Base-by-base conservation (phyloP, 805 yeast genomes). In the Suhomyces sp. region DNA sequence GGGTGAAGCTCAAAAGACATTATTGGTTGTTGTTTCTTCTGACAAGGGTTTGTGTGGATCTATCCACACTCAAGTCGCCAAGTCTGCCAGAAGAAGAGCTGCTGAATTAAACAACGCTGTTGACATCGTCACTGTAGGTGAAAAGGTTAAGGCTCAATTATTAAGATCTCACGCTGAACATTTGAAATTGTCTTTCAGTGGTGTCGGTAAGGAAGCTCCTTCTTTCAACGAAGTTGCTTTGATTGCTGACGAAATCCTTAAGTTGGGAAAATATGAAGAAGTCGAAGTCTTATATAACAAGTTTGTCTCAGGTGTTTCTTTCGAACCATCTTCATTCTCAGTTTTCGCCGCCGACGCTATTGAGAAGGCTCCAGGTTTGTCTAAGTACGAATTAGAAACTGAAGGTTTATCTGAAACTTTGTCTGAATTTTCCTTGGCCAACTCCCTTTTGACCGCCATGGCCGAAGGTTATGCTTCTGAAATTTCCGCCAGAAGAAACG, bases 21-120 rank as follows among this genome's bases (percentile, higher is more conserved):
- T 93, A 60, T 68, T 91, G 51, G 74, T 91, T 58, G 96, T 90
- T 40, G 79, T 88, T 46, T 83, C 98, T 31, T 88, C 96, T 42
- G 98, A 93, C 74, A 93, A 93, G 75, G 98, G 98, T 62, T 79
- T 93, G 56, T 93, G 98, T 79, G 98, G 98, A 55, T 90, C 98
- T 31, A 88, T 93, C 60, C 98, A 93, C 74, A 80, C 98, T 35
- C 95, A 87, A 72, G 71, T 91, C 54, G 84, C 96, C 53, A 88
- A 91, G 72, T 79, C 84, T 45, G 84, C 95, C 43, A 87, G 95
- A 72, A 59, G 51, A 46, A 78, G 80, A 69, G 58, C 81, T 39
- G 70, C 56, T 21, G 83, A 76, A 54, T 63, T 74, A 54, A 79
- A 85, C 50, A 76, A 76, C 44, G 78, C 83, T 42, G 72, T 58